Evolutionary conservation across 768 basidiomycete species (phyloP).

Genomic region (Dacryopinax primogenitus): DNA sequence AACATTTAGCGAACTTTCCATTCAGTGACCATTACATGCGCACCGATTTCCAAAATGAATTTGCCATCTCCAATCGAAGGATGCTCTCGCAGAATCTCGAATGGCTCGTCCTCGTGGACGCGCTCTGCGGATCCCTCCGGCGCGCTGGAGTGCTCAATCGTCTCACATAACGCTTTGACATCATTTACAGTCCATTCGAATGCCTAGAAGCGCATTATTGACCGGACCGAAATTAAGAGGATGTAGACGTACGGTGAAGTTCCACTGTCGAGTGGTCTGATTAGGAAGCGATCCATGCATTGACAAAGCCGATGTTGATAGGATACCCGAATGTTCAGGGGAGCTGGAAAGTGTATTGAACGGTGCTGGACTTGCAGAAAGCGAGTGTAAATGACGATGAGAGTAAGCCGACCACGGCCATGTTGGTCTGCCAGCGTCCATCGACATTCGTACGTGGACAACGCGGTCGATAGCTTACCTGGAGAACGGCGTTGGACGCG

Average conservation of each 20-base stretch:
- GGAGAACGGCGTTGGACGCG: slow-evolving; percentile 25
- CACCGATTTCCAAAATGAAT: slow-evolving; percentile 59
- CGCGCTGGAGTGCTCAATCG: slow-evolving; percentile 37
- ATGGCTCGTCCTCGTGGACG: slow-evolving; percentile 29
- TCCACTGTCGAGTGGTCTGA: slow-evolving; percentile 43
- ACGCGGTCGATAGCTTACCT: slow-evolving; percentile 14
- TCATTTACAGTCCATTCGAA: slow-evolving; percentile 61
- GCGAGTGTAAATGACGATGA: slow-evolving; percentile 27
- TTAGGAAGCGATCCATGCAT: slow-evolving; percentile 29
- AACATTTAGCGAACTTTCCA: background rate
- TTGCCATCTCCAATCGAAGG: slow-evolving; percentile 57
- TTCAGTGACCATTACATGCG: background rate
- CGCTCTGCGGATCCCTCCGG: slow-evolving; percentile 21
- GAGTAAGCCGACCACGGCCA: slow-evolving; percentile 44
- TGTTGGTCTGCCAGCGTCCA: slow-evolving; percentile 30
- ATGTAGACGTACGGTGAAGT: slow-evolving; percentile 44
- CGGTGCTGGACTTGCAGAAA: slow-evolving; percentile 24
- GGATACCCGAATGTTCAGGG: slow-evolving; percentile 11
- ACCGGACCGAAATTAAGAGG: background rate
- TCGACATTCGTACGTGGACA: background rate
- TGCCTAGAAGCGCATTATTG: slow-evolving; percentile 32
- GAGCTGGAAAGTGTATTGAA: slow-evolving; percentile 16
- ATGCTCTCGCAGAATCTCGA: slow-evolving; percentile 51
- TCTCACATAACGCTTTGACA: slow-evolving; percentile 43
- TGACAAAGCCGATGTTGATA: slow-evolving; percentile 13